phyloP scores from a whole-genome alignment of 2,329 filamentous ascomycete species.

The Fusarium proliferatum region DNA sequence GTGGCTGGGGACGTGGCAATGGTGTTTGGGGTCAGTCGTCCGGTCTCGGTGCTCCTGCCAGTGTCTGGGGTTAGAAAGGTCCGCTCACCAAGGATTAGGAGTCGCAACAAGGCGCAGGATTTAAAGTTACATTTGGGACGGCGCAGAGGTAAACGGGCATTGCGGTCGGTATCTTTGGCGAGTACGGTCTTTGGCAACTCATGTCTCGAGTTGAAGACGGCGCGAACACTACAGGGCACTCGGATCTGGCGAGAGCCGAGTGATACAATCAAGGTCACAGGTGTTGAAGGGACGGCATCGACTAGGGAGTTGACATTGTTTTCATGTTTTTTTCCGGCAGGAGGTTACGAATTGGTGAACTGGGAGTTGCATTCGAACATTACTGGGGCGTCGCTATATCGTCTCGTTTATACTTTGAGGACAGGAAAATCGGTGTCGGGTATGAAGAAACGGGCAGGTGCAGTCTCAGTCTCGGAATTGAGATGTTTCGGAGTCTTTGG shows the following conservation, averaged over 20 bases:
- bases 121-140: constrained; percentile 44
- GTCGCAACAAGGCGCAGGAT: constrained; percentile 22
- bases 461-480: constrained; percentile 16
- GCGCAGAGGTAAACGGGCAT: constrained; percentile 44
- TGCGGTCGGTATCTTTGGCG: constrained; percentile 34
- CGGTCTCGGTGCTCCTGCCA: constrained; percentile 86
- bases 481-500: constrained; percentile 26
- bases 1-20: constrained; percentile 82
- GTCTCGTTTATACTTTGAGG: constrained; percentile 40
- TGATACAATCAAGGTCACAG: constrained; percentile 35
- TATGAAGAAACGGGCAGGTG: constrained; percentile 29
- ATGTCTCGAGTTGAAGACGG: constrained; percentile 12
- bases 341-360: constrained; percentile 37
- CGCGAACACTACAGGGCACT: constrained; percentile 25
- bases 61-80: constrained; percentile 83
- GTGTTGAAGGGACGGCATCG: constrained; percentile 42
- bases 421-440: constrained; percentile 27
- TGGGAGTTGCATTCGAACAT: constrained; percentile 45
- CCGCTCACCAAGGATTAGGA: neutral
- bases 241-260: constrained; percentile 35
- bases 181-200: constrained; percentile 18
- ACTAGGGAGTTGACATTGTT: constrained; percentile 44
- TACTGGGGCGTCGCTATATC: constrained; percentile 40
- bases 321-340: constrained; percentile 36
- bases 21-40: constrained; percentile 88